Base-by-base conservation (phyloP, 495 filamentous ascomycete genomes). In the Barbatosphaeria neglecta region DNA sequence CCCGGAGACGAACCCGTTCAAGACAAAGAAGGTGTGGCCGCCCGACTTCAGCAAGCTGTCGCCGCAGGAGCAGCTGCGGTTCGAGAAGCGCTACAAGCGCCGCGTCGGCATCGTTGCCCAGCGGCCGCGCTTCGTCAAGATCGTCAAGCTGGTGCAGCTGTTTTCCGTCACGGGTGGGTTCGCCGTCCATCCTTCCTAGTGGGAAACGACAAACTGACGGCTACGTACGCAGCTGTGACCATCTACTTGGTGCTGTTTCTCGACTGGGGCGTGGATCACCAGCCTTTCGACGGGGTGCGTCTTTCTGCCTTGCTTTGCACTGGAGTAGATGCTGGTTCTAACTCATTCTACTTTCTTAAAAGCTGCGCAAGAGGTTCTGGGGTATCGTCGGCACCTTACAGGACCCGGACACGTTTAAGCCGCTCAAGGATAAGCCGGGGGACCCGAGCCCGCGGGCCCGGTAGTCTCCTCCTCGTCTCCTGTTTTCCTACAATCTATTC, bases 21-120 rank as follows among this genome's bases (percentile, higher is more conserved):
- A 78, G 60, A 83, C 86, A n/a, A 87, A 89, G 62, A 83, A 82
- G 49, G 64, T 78, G 62, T 99, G 93, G 93, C 92, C 92, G 18
- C 92, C 92, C 2, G 87, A 96, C 62, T 88, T 97, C 72, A 67
- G 68, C 42, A 82, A 85, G 57, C 76, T 99, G 42, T 79, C 81
- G 4, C 64, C 69, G 15, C 88, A 84, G 59, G 82, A 97, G 54
- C 84, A 96, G 60, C 92, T 97, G 65, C 77, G 81, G 5, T 78
- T 90, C 48, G 87, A 93, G 61, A 78, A 81, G 46, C 76, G 80
- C 49, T 86, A 84, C 62, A 81, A 83, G 49, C 72, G 84, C 27
- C 73, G 83, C 48, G 59, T 80, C 35, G 72, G 71, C 59, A 74
- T 95, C 50, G 88, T 87, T 54, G 86, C 77, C 58, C 75, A 76